Base-by-base conservation (phyloP, 2,329 filamentous ascomycete genomes). In the Ophioceras dolichostomum region DNA sequence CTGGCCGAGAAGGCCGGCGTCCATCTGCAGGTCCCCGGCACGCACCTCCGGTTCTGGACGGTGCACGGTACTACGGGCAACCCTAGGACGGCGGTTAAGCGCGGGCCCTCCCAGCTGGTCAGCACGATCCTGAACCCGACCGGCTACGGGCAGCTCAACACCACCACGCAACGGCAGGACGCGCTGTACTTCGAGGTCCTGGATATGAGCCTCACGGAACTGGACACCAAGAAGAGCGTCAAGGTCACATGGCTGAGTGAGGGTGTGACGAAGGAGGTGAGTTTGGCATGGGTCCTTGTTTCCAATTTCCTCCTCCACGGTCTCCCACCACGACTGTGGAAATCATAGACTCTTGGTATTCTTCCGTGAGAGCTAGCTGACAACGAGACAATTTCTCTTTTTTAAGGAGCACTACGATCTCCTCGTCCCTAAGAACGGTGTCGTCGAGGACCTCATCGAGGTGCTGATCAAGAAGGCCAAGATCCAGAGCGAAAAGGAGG, bases 141-240 rank as follows among this genome's bases (percentile, higher is more conserved):
- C 37, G 84, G 83, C 37, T 77, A 76, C 45, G 71, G 71, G 10
- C 82, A 86, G 46, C 70, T 80, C 36, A 83, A 78, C 47, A 72
- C 73, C 39, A 72, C 73, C 39, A 77, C 70, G 22, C 83, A 87
- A 52, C 73, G 79, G 38, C 62, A 71, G 16, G 89, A 96, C 57
- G 76, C 81, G 1, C 67, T 98, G 37, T 96, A 80, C 57, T 98
- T 88, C 53, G 91, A 98, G 56, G 76, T 96, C 20, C 64, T 98
- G 29, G 91, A 98, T 44, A 94, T 95, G 67, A 94, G 86, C 50
- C 62, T 98, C 33, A 83, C 84, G 18, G 93, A 98, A 57, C 69
- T 94, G 31, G 91, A 98, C 53, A 91, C 84, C 39, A 91, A 94
- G 65, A 95, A 93, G 65, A 76, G 67, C 40, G 64, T 96, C 44